Base-by-base conservation (phyloP, 2,329 filamentous ascomycete genomes). In the Zelopaecilomyces penicillatus region DNA sequence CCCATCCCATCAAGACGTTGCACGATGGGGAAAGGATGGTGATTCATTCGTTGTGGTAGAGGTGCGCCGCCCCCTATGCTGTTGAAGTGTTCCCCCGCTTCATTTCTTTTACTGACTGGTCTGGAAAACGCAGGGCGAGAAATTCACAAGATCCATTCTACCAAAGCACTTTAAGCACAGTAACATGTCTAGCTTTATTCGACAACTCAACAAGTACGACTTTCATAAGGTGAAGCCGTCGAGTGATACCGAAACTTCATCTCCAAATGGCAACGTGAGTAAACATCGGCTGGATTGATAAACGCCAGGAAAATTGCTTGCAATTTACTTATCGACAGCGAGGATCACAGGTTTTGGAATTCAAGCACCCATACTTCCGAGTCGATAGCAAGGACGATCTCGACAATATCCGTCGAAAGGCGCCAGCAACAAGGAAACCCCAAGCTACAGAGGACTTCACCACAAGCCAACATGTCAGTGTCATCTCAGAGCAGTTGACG, bases 151-250 rank as follows among this genome's bases (percentile, higher is more conserved):
- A 64, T 85, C 87, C 34, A 95, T 98, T 56, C 79, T 98, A 11
- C 93, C 93, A 3, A 96, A 97, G 63, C 89, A 97, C 59, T 98
- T 98, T 74, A 98, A 98, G 67, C 93, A 97, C 68, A 95, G 88
- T 76, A 96, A 96, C 65, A 96, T 96, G 70, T 90, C 90, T 30
- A 95, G 89, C 66, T 96, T 96, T 62, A 90, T 96, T 47, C 85
- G 90, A 40, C 90, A 96, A 64, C 71, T 96, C 47, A 96, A 96
- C 71, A 96, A 96, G 64, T 96, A 95, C 65, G 90, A 95, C 62
- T 98, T 98, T 57, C 93, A 98, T 73, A 98, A 98, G 73, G 90
- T 97, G 52, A 80, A 93, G 50, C 65, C 66, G 11, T 64, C 65
- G 3, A 63, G 61, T 41, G 66, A 69, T 38, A 57, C 57, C 46